These are phyloP conservation scores for Aspergillus diversus DNA, from an alignment of 495 filamentous ascomycete species.

Conservation along the genomic window DNA sequence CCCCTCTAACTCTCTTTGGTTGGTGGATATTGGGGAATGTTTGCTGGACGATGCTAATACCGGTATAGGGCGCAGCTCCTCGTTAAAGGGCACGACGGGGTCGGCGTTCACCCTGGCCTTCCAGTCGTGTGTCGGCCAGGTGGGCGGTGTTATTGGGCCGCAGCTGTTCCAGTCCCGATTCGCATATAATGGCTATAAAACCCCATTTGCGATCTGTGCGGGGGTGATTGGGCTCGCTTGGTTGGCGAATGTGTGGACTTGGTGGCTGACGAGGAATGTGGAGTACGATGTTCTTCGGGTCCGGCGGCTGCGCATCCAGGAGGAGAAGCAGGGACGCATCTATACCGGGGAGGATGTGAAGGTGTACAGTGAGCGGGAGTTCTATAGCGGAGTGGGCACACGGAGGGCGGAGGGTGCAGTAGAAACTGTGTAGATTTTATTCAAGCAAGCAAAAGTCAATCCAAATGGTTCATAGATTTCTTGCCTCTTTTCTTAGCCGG, in stretches of 20 bases:
- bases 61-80: constrained; percentile 29
- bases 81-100: constrained; percentile 35
- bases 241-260: constrained; percentile 34
- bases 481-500: no score
- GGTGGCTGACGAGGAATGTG: constrained; percentile 37
- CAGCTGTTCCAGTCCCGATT: constrained; percentile 38
- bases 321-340: constrained; percentile 27
- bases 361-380: constrained; percentile 17
- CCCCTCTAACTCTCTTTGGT: no score
- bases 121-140: constrained; percentile 35
- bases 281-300: constrained; percentile 36
- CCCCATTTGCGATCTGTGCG: constrained; percentile 34
- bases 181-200: constrained; percentile 35
- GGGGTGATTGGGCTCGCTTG: constrained; percentile 23
- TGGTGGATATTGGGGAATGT: neutral
- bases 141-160: constrained; percentile 37
- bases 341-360: constrained; percentile 28
- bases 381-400: constrained; percentile 13
- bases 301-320: constrained; percentile 25
- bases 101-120: constrained; percentile 39
- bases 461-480: no score
- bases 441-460: no score
- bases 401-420: neutral
- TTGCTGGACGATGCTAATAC: neutral
- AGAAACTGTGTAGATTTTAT: neutral